Evolutionary conservation across 768 basidiomycete genomes (phyloP).

Genomic region (Hypholoma fasciculare): DNA sequence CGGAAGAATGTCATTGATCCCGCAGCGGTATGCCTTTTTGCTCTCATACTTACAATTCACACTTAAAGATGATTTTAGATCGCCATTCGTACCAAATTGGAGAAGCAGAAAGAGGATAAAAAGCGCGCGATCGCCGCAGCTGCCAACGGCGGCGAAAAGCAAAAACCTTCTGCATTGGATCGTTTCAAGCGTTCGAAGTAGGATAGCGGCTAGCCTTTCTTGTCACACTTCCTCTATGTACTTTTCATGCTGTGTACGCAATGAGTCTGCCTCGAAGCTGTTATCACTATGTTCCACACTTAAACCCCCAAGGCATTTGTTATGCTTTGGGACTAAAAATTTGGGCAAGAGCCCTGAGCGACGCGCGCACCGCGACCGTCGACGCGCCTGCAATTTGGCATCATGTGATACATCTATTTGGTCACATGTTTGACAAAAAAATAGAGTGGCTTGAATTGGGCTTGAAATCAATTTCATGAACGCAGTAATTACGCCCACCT

Average conservation of each 20-base stretch:
- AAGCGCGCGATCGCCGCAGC: conserved; percentile 29
- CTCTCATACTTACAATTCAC: background rate
- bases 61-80: conserved; percentile 33
- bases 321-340: too few relatives aligned
- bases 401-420: background rate
- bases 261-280: background rate
- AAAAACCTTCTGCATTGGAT: conserved; percentile 18
- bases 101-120: conserved; percentile 18
- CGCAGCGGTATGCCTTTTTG: conserved; percentile 26
- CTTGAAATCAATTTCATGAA: background rate
- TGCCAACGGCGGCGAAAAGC: conserved; percentile 21
- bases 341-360: too few relatives aligned
- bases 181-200: conserved; percentile 18
- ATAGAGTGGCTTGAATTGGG: background rate
- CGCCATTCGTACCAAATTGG: conserved; percentile 59
- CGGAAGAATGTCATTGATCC: conserved; percentile 95
- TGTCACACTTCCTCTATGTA: background rate
- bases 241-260: background rate
- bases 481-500: background rate
- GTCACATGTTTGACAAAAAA: conserved; percentile 5
- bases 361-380: too few relatives aligned
- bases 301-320: too few relatives aligned
- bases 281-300: too few relatives aligned
- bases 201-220: conserved; percentile 24
- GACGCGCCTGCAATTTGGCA: background rate